phyloP scores from a whole-genome alignment of 495 filamentous ascomycete genomes.

The Sordaria brevicollis region DNA sequence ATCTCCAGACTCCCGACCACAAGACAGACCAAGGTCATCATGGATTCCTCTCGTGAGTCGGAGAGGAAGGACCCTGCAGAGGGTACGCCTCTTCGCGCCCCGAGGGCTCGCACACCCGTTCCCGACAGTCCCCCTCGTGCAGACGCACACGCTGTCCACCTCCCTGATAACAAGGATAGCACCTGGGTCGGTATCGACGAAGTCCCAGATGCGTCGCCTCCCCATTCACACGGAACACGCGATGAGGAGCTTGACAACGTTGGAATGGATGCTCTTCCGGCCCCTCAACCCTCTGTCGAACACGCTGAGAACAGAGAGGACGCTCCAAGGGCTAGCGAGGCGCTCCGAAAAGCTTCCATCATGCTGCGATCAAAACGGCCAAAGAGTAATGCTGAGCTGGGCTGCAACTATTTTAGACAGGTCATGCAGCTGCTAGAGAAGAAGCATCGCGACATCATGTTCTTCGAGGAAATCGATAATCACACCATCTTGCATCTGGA shows the following conservation, averaged over 20 bases:
- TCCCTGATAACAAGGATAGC: not conserved
- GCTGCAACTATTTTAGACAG: slow-evolving; percentile 1
- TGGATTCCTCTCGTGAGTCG: not conserved
- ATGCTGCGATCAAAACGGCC: not conserved
- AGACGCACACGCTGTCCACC: not conserved
- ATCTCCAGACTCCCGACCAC: not conserved
- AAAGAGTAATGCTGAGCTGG: slow-evolving; percentile 3
- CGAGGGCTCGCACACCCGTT: not conserved
- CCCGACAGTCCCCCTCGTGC: not conserved
- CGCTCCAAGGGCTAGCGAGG: not conserved
- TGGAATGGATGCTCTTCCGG: not conserved
- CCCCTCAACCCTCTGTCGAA: not conserved
- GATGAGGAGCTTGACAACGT: not conserved
- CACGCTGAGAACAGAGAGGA: not conserved
- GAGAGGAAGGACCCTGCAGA: not conserved
- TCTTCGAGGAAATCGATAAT: slow-evolving; percentile 8
- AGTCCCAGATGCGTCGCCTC: no score
- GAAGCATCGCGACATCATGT: slow-evolving; percentile 9
- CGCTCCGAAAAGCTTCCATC: not conserved
- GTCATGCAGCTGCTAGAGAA: slow-evolving; percentile 2
- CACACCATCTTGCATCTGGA: slow-evolving; percentile 10
- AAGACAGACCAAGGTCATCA: not conserved
- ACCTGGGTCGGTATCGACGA: not conserved
- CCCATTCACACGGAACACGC: no score
- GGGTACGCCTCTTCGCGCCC: not conserved